Evolutionary conservation across 106 monocot genomes (phyloP), one percentile per base, ranked within the genome.

Genomic region (Chionographis japonica): DNA sequence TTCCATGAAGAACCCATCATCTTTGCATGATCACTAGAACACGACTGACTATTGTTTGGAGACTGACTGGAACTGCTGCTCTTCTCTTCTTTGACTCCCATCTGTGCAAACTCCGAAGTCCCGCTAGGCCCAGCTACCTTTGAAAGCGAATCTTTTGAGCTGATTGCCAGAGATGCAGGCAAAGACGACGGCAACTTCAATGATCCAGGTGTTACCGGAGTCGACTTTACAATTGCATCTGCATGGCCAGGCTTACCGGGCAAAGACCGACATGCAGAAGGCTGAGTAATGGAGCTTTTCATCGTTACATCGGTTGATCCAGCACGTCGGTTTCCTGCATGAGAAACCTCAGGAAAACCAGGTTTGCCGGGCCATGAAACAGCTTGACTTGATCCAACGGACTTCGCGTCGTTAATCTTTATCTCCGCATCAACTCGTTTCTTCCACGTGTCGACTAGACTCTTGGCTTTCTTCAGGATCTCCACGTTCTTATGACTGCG

Each of bases 361-460:
- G 75, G 54, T 55, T 89, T 84, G 6, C 58, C 81, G 9, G 83
- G 71, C 84, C 83, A 89, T 61, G 86, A 38, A 37, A 65, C 74
- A 60, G 86, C 56, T 40, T 79, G 79, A 50, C 72, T 62, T 15
- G 77, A 63, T n/a, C 68, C 73, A 54, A 63, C 52, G 55, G 88
- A 54, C 63, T 91, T 94, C 43, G 83, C 61, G 67, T 90, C 90
- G 61, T 70, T 80, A 11, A 71, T 74, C 76, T 84, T 90, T 35
- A 94, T 86, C 65, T 94, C 94, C 61, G 72, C 91, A 73, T 88
- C 88, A 62, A 94, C 91, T 63, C 91, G 79, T 70, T 91, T 94
- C 81, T 94, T 94, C 94, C 94, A 94, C 15, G 83, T 88, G 43
- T 94, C 94, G 71, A 94, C 83, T 50, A 94, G 77, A 65, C 83